Evolutionary conservation across 164 flowering plant genomes (phyloP).

Genomic region (Tinospora cordifolia): DNA sequence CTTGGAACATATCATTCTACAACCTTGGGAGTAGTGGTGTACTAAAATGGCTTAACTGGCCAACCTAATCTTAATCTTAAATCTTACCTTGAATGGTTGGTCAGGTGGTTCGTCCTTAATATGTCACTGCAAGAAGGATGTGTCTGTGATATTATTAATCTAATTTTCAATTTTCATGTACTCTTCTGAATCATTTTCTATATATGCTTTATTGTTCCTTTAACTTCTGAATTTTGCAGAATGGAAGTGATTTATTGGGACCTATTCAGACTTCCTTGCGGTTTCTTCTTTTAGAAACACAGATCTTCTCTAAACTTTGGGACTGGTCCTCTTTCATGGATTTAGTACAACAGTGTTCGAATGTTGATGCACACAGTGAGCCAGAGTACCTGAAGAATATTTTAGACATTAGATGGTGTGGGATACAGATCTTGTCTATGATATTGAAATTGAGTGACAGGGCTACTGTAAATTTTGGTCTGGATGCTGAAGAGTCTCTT

Average conservation of each 20-base stretch:
- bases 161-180: neutral
- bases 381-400: slow-evolving; percentile 14
- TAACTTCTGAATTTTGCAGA: slow-evolving; percentile 25
- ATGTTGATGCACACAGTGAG: slow-evolving; percentile 11
- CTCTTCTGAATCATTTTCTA: neutral
- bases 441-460: slow-evolving; percentile 42
- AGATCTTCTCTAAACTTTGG: slow-evolving; percentile 58
- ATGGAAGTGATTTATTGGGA: slow-evolving; percentile 22
- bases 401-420: slow-evolving; percentile 73
- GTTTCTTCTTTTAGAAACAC: slow-evolving; percentile 47
- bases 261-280: slow-evolving; percentile 58
- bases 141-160: neutral
- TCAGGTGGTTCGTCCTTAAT: too few species aligned
- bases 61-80: too few species aligned
- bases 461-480: slow-evolving; percentile 28
- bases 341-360: slow-evolving; percentile 29
- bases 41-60: too few species aligned
- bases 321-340: slow-evolving; percentile 83
- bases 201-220: neutral
- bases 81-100: too few species aligned
- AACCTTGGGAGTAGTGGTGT: too few species aligned
- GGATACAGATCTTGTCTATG: slow-evolving; percentile 43
- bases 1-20: too few species aligned
- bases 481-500: slow-evolving; percentile 36
- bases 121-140: neutral